Evolutionary conservation across 495 filamentous ascomycete genomes (phyloP).

Genomic region (Aspergillus wentii): DNA sequence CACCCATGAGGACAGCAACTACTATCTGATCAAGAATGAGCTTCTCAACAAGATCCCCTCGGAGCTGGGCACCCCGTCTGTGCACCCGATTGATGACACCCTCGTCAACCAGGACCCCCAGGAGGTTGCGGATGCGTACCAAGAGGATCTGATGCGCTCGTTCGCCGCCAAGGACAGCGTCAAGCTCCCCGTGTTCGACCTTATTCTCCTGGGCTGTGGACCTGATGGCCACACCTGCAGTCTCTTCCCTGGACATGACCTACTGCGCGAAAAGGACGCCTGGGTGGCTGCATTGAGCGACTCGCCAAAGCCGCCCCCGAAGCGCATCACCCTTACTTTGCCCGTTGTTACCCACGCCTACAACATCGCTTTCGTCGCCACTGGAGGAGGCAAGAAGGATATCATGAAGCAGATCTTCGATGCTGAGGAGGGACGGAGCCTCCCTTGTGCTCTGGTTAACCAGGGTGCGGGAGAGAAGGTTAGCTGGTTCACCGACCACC

Average conservation of each 20-base stretch:
- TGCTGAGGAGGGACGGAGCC: slow-evolving; percentile 61
- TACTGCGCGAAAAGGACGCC: slow-evolving; percentile 81
- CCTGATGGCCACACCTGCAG: slow-evolving; percentile 97
- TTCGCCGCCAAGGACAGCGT: slow-evolving; percentile 85
- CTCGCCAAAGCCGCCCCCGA: slow-evolving; percentile 89
- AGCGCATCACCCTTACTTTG: slow-evolving; percentile 85
- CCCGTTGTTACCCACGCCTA: slow-evolving; percentile 82
- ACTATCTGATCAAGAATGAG: slow-evolving; percentile 78
- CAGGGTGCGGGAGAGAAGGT: slow-evolving; percentile 74
- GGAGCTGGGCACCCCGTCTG: slow-evolving; percentile 56
- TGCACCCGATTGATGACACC: slow-evolving; percentile 70
- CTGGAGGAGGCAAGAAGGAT: slow-evolving; percentile 82
- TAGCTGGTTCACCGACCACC: slow-evolving; percentile 88
- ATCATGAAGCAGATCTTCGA: slow-evolving; percentile 91
- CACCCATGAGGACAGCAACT: slow-evolving; percentile 90
- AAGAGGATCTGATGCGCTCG: slow-evolving; percentile 75
- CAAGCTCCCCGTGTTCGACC: slow-evolving; percentile 88
- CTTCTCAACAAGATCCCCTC: slow-evolving; percentile 80
- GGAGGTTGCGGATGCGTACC: slow-evolving; percentile 90
- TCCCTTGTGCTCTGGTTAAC: slow-evolving; percentile 88
- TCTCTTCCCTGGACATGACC: slow-evolving; percentile 83
- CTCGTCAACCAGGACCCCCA: slow-evolving; percentile 80
- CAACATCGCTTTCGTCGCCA: slow-evolving; percentile 85
- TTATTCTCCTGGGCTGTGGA: slow-evolving; percentile 86
- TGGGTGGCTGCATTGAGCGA: slow-evolving; percentile 91